phyloP scores from a whole-genome alignment of 192 early-diverging fungal genomes.

The Podila horticola region DNA sequence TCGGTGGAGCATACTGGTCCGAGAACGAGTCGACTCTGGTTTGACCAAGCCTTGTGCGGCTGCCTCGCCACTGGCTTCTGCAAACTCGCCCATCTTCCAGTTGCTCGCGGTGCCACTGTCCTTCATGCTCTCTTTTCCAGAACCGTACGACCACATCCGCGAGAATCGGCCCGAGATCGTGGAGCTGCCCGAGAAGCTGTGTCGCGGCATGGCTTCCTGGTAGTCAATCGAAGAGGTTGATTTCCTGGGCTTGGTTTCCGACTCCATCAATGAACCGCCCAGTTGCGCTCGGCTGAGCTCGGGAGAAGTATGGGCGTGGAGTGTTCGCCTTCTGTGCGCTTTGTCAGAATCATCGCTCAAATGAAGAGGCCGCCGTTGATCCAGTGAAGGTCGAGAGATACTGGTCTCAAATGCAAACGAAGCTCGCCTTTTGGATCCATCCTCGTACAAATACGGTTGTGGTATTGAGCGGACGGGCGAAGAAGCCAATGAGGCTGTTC shows the following conservation, averaged over 20 bases:
- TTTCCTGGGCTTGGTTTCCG: not conserved
- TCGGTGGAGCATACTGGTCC: not conserved
- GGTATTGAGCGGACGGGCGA: not conserved
- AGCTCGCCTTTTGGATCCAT: not conserved
- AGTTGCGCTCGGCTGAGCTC: not conserved
- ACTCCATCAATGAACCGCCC: not conserved
- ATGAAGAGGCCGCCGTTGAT: not conserved
- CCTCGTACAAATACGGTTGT: not conserved
- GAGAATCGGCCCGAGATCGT: constrained; percentile 47
- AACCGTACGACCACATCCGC: constrained; percentile 25
- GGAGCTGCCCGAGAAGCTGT: constrained; percentile 37
- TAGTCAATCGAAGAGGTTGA: not conserved
- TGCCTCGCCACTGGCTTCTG: not conserved
- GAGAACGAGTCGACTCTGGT: not conserved
- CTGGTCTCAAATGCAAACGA: not conserved
- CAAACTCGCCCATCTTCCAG: constrained; percentile 3
- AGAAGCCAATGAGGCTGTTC: not conserved
- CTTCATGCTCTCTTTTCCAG: constrained; percentile 2
- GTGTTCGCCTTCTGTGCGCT: not conserved
- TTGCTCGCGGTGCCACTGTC: not conserved
- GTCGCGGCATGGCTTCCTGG: not conserved
- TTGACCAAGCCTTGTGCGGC: not conserved
- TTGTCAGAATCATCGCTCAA: not conserved
- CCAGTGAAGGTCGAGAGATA: not conserved
- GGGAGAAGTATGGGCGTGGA: not conserved